These are phyloP conservation scores for Gossypium davidsonii DNA, from an alignment of 441 rosid genomes.

Conservation along the genomic window DNA sequence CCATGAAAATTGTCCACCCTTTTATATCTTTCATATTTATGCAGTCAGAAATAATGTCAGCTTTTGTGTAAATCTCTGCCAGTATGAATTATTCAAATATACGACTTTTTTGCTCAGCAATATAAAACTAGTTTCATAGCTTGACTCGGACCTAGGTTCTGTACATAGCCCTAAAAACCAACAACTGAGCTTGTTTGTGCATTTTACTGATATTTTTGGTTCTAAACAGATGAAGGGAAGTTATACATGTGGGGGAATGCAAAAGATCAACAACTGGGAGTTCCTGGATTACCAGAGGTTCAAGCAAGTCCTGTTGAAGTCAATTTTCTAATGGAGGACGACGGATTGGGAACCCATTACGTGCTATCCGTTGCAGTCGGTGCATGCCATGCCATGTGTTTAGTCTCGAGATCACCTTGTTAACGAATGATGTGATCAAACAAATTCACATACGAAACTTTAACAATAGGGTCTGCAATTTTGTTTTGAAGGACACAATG, in stretches of 20 bases:
- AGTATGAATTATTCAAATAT: not conserved
- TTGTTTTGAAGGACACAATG: not conserved
- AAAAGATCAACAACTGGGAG: conserved; percentile 79
- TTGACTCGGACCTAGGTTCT: not conserved
- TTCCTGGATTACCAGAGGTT: conserved; percentile 71
- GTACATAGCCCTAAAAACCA: not conserved
- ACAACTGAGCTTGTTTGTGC: not conserved
- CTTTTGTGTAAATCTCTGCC: not conserved
- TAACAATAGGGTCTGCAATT: not conserved
- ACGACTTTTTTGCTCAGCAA: not conserved
- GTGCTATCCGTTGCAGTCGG: conserved; percentile 70
- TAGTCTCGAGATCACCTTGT: conserved; percentile 49
- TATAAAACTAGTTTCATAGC: not conserved
- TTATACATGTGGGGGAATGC: conserved; percentile 93
- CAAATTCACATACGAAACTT: not conserved
- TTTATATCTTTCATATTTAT: not conserved
- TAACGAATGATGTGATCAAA: conserved; percentile 6
- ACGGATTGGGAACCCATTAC: conserved; percentile 39
- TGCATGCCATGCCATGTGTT: conserved; percentile 83
- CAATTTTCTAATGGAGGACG: conserved; percentile 64
- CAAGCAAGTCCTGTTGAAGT: conserved; percentile 66
- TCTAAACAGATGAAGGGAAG: conserved; percentile 59
- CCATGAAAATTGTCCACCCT: not conserved
- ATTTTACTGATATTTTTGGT: not conserved
- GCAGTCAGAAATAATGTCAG: not conserved